Evolutionary conservation across 257 asterid genomes (phyloP).

Genomic region (Solanum gracilifrons): DNA sequence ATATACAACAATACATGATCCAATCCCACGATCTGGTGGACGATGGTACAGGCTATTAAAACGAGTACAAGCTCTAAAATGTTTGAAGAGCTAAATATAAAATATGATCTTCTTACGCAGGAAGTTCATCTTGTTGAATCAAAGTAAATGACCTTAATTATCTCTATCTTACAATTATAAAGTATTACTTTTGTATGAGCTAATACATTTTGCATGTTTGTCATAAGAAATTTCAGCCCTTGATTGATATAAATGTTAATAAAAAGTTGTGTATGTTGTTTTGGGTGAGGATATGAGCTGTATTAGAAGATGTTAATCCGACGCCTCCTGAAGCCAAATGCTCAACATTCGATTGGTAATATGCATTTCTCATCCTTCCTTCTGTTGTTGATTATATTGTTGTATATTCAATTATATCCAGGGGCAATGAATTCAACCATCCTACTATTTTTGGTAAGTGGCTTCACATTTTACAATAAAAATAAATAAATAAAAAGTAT

Average conservation of each 20-base stretch:
- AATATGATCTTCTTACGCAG: slow-evolving; percentile 68
- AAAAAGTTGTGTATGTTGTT: neutral
- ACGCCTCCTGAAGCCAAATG: neutral
- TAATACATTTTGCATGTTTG: neutral
- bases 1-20: neutral
- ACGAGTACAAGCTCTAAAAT: slow-evolving; percentile 3
- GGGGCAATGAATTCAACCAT: too few relatives aligned
- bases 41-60: neutral
- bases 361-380: neutral
- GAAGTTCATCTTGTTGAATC: slow-evolving; percentile 45
- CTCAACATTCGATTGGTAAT: neutral
- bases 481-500: too few relatives aligned
- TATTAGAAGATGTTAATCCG: neutral
- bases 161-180: neutral
- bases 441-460: too few relatives aligned
- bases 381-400: neutral
- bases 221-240: neutral
- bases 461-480: too few relatives aligned
- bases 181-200: neutral
- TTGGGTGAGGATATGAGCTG: neutral
- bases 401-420: too few relatives aligned
- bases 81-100: slow-evolving; percentile 61
- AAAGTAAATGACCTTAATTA: too few relatives aligned
- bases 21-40: neutral
- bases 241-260: too few relatives aligned